Evolutionary conservation across 352 stramenopile species (phyloP), one percentile per base, ranked within the genome.

Genomic region (Aphanomyces euteiches): DNA sequence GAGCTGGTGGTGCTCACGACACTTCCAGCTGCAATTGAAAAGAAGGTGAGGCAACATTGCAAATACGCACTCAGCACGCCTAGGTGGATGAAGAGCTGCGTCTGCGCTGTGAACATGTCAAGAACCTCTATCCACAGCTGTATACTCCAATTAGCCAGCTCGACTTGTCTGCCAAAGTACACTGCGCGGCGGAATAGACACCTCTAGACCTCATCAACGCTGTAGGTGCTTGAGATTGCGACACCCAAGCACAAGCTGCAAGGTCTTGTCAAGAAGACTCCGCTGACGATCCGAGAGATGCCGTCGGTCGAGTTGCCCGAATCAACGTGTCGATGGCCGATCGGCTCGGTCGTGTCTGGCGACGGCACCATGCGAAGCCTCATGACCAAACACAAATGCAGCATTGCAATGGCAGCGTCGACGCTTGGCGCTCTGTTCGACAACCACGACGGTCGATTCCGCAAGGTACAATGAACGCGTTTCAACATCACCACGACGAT

Each of bases 361-460:
- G 87, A 95, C 58, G 17, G 70, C 3, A 75, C 78, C 2, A 84
- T 85, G 0, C 77, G 83, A 37, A 56, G 78, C 12, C 75, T 95
- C 28, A 90, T 93, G 82, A 74, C 85, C 34, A 66, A 80, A 57
- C 79, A 87, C 53, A 73, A 88, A 15, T 95, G 87, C 39, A 81
- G 92, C n/a, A 47, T 92, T 0, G 83, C 82, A 1, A 78, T 95
- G 28, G 84, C 85, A 0, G 85, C 84, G 2, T 89, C 83, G 1
- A 90, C 87, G 5, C 72, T 95, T 21, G 43, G 84, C 38, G 70
- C 76, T n/a, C 76, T 95, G 6, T 93, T 95, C 74, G 83, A 93
- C 47, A 79, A 74, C 47, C 73, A 82, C 58, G 47, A 72, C 8
- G 61, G 67, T 7, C 17, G 6, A 36, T 78, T 59, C 61, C 77